Evolutionary conservation across 2,329 filamentous ascomycete species (phyloP).

Genomic region (Sclerotinia minor): DNA sequence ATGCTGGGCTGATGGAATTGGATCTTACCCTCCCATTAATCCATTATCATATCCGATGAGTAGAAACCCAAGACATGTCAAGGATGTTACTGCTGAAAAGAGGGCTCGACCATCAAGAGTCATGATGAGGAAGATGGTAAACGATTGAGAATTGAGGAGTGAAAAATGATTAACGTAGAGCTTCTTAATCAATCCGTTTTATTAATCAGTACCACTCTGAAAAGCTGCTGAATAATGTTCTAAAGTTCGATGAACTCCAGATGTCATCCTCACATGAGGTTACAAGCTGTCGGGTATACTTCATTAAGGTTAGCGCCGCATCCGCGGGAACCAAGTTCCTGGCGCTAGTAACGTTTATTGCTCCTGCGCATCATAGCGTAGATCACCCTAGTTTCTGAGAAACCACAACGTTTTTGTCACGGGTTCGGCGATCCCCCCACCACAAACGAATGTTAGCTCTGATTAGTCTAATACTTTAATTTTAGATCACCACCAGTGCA

Average conservation of each 20-base stretch:
- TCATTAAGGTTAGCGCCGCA: no score
- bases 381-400: no score
- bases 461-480: no score
- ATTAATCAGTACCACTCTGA: neutral
- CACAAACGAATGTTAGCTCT: no score
- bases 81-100: constrained; percentile 46
- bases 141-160: neutral
- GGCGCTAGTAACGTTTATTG: no score
- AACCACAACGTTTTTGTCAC: no score
- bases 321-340: neutral
- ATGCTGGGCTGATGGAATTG: constrained; percentile 9
- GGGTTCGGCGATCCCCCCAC: no score
- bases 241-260: no score
- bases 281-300: neutral
- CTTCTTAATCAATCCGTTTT: neutral
- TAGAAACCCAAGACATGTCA: constrained; percentile 51
- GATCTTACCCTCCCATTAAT: constrained; percentile 45
- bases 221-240: no score
- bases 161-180: neutral
- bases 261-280: neutral
- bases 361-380: no score
- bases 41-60: constrained; percentile 52
- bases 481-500: no score
- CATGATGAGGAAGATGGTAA: neutral
- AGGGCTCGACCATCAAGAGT: constrained; percentile 38